Evolutionary conservation across 2,329 filamentous ascomycete species (phyloP), one percentile per base, ranked within the genome.

Genomic region (Colletotrichum salicis): DNA sequence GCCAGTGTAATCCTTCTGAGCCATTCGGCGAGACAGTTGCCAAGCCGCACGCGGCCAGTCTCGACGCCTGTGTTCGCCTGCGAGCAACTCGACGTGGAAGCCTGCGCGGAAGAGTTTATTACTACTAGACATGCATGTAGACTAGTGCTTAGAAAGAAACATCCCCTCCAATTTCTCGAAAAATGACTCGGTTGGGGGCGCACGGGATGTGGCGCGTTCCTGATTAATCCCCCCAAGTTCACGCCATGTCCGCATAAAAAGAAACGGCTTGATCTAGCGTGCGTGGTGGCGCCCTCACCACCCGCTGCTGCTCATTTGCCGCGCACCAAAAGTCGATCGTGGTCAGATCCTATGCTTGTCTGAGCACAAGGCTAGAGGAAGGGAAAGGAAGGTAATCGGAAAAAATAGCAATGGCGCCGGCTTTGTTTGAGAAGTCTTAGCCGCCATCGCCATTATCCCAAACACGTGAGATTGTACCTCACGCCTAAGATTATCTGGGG

Each of bases 191-290:
- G 29, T 11, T 45, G 13, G 51, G 61, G 51, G 61, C 13, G 29
- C 24, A 29, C 22, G 56, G 57, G 22, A 64, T 48, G 45, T 24
- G 33, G 65, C 65, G 65, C 59, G 69, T 71, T 69, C 54, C 70
- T 64, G 60, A 64, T 37, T 33, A 66, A 60, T 54, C 31, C 54
- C 57, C 3, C 52, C 27, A 22, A 24, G 22, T 48, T 41, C 35
- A 33, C 70, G 35, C 59, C 57, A 60, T 35, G 27, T 52, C 29
- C 41, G 45, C 33, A n/a, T 3, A 52, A 70, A 68, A 71, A 70
- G 70, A 31, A 71, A 70, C 59, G 59, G 55, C 31, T 37, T 33
- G 11, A 29, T 48, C 65, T 71, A 71, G 70, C 70, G 70, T 52
- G 45, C 24, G 59, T 55, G 59, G 27, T 56, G 48, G 70, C 70